Evolutionary conservation across 106 monocot species (phyloP).

Genomic region (Gastrodia elata): DNA sequence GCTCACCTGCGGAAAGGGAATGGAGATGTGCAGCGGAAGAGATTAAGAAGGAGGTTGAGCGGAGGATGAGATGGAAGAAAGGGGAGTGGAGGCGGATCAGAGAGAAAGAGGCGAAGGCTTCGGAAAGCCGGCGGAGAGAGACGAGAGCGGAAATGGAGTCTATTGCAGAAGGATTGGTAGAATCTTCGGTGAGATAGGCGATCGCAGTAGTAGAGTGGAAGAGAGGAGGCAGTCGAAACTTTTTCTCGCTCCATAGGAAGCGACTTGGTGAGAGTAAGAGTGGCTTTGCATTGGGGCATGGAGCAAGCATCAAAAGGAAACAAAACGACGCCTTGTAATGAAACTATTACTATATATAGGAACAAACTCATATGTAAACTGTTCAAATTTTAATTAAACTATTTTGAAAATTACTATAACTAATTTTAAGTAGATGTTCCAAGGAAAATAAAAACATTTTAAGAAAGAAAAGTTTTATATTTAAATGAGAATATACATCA

Average conservation of each 20-base stretch:
- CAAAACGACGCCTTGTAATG: too few relatives aligned
- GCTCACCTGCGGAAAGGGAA: conserved; percentile 30
- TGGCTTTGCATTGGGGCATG: not conserved
- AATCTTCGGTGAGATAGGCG: not conserved
- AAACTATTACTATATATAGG: too few relatives aligned
- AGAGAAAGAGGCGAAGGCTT: conserved; percentile 39
- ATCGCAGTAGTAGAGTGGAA: not conserved
- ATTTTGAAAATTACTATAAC: too few relatives aligned
- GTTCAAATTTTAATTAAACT: too few relatives aligned
- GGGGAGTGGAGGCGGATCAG: conserved; percentile 30
- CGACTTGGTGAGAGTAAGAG: not conserved
- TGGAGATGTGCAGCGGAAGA: conserved; percentile 18
- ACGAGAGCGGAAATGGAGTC: conserved; percentile 19
- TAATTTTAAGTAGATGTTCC: too few relatives aligned
- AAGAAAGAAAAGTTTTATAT: too few relatives aligned
- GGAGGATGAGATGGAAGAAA: conserved; percentile 19
- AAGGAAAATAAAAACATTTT: too few relatives aligned
- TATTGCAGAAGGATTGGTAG: not conserved
- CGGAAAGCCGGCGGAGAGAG: conserved; percentile 22
- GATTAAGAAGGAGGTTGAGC: conserved; percentile 43
- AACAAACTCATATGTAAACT: too few relatives aligned
- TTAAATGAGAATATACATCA: too few relatives aligned
- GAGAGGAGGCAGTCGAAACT: not conserved
- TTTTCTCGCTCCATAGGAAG: not conserved
- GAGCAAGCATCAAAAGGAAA: not conserved